phyloP scores from a whole-genome alignment of 176 grass and related monocot genomes.

The Zoysia pacifica region DNA sequence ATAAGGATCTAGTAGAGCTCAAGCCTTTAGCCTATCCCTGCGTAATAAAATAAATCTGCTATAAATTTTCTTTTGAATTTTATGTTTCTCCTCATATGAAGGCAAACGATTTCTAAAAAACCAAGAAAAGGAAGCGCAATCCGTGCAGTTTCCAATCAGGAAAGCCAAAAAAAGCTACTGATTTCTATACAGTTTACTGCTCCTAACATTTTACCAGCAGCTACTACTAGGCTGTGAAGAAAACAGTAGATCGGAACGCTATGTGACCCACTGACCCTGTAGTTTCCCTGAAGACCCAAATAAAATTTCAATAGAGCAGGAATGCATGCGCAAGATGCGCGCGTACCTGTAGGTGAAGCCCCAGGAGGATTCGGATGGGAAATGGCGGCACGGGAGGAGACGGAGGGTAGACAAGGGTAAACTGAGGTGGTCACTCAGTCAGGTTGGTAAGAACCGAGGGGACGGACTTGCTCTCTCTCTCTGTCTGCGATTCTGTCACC shows the following conservation, averaged over 20 bases:
- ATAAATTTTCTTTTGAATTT: neutral
- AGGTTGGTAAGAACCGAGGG: neutral
- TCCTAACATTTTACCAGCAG: neutral
- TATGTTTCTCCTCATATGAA: neutral
- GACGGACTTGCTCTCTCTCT: neutral
- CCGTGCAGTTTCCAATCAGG: neutral
- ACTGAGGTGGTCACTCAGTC: too few relatives aligned
- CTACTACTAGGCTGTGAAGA: neutral
- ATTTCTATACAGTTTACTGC: neutral
- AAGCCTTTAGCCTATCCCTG: neutral
- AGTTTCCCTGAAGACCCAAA: neutral
- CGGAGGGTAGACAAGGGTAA: too few relatives aligned
- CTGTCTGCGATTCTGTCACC: neutral
- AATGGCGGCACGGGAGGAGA: neutral
- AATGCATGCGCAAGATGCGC: neutral
- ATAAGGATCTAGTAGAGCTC: neutral
- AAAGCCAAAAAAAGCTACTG: conserved; percentile 1
- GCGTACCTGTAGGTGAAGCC: conserved; percentile 19
- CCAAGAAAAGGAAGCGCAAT: neutral
- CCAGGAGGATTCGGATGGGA: neutral
- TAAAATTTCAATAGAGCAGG: neutral
- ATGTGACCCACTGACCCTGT: too few relatives aligned
- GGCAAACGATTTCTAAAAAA: too few relatives aligned
- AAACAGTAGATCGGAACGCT: conserved; percentile 11
- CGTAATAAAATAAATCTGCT: neutral